phyloP scores from a whole-genome alignment of 164 flowering plant species.

The Chimonanthus salicifolius region DNA sequence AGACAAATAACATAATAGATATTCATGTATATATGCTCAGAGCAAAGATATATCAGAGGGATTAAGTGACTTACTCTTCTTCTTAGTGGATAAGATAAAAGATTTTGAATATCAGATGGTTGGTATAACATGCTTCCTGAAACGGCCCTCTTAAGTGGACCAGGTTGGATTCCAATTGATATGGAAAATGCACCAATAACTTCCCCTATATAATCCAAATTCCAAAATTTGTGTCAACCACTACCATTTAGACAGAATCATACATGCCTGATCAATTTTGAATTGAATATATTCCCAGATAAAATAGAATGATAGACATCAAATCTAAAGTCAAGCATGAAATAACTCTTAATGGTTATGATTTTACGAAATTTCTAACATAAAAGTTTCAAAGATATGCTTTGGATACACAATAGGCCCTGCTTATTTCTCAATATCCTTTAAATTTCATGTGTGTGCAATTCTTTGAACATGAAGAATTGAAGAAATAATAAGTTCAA shows the following conservation, averaged over 20 bases:
- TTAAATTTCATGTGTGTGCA: too few species aligned
- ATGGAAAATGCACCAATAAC: slow-evolving; percentile 90
- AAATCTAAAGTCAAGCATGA: background rate
- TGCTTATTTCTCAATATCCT: too few species aligned
- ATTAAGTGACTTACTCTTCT: slow-evolving; percentile 47
- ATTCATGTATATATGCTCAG: slow-evolving; percentile 1
- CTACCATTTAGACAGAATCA: background rate
- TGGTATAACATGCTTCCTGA: slow-evolving; percentile 69
- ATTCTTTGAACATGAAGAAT: too few species aligned
- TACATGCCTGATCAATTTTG: background rate
- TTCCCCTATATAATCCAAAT: slow-evolving; percentile 51
- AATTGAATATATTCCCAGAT: background rate
- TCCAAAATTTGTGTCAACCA: background rate
- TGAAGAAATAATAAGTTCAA: too few species aligned
- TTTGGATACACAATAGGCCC: too few species aligned
- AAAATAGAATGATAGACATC: background rate
- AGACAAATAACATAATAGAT: slow-evolving; percentile 1
- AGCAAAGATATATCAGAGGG: background rate
- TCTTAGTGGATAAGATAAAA: slow-evolving; percentile 51
- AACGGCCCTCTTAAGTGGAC: slow-evolving; percentile 56
- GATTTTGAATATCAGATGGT: slow-evolving; percentile 35
- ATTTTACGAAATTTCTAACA: too few species aligned
- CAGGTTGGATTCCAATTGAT: slow-evolving; percentile 57
- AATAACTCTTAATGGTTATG: too few species aligned
- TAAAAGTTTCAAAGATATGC: too few species aligned